Base-by-base conservation (phyloP, 2,329 filamentous ascomycete species). In the Teratosphaeria pseudoeucalypti region DNA sequence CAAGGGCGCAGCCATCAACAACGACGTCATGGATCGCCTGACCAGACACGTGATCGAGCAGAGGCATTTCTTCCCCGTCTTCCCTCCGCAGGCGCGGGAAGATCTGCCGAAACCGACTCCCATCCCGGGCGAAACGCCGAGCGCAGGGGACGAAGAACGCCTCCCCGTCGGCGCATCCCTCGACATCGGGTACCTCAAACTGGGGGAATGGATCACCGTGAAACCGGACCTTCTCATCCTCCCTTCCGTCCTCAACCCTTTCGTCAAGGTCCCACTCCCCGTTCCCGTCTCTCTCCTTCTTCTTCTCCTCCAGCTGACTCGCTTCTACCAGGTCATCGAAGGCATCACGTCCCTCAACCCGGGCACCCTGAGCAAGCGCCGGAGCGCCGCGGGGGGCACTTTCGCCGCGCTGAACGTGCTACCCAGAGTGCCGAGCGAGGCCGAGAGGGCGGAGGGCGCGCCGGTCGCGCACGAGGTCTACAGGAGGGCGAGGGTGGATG, bases 301-400 rank as follows among this genome's bases (percentile, higher is more conserved):
- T 59, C n/a, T 16, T 19, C 19, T 29, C 39, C 10, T 52, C 23
- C 43, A n/a, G 19, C 47, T 58, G 43, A 53, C 29, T 39, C 3
- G 9, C 14, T 39, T 12, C 12, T 43, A 56, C 1, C 66, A 96
- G 91, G 90, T 96, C 52, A 86, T 97, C 11, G 90, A 96, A 69
- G 90, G 87, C 65, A 91, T 96, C 0, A 75, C 97, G 6, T 85
- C 91, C 12, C 87, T 99, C 69, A 99, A 99, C 72, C 92, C 94
- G 0, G 92, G 94, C 5, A 86, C 85, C 56, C 76, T 96, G 37
- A 94, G 90, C 16, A 96, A 95, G 75, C 85, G 89, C 59, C 86
- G 85, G 61, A 91, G 87, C 1, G 82, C 92, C 0, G 82, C 92
- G 0, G 37, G 37, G 37, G 94, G 94, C 6, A 96, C 91, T 0